Evolutionary conservation across 768 basidiomycete genomes (phyloP).

Genomic region (Rhizopogon vinicolor): DNA sequence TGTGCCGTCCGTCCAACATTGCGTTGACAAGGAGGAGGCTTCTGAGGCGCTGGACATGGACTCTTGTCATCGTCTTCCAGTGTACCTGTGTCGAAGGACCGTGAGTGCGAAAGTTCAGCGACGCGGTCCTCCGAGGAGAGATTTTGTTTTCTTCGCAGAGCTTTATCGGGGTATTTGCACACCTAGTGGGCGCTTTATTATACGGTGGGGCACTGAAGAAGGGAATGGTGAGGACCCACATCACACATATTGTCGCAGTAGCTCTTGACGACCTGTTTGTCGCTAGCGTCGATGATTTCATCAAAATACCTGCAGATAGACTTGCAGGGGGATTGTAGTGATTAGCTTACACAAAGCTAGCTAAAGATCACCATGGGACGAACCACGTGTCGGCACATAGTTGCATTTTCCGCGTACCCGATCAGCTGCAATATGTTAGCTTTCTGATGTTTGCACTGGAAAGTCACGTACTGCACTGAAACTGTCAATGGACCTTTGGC

Average conservation of each 20-base stretch:
- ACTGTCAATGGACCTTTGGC: conserved; percentile 64
- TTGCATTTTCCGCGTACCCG: conserved; percentile 53
- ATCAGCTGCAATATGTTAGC: conserved; percentile 30
- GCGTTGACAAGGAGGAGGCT: background rate
- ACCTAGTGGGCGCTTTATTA: conserved; percentile 39
- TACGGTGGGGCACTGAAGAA: background rate
- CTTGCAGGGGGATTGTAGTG: conserved; percentile 27
- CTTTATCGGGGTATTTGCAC: conserved; percentile 75
- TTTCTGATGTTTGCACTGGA: conserved; percentile 16
- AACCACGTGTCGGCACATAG: conserved; percentile 70
- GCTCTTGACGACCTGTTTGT: conserved; percentile 37
- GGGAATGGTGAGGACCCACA: conserved; percentile 35
- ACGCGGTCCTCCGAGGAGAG: conserved; percentile 41
- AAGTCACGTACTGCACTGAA: conserved; percentile 46
- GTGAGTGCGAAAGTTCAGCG: conserved; percentile 13
- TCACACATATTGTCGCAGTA: conserved; percentile 83
- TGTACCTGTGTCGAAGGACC: background rate
- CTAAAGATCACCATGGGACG: conserved; percentile 16
- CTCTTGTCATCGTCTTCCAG: background rate
- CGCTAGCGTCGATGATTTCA: conserved; percentile 50
- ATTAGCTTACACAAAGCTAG: background rate
- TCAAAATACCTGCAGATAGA: conserved; percentile 80
- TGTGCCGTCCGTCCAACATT: background rate
- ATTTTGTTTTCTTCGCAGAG: conserved; percentile 40
- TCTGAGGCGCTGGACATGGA: background rate